Base-by-base conservation (phyloP, 148 eudicot genomes). In the Cornus florida region DNA sequence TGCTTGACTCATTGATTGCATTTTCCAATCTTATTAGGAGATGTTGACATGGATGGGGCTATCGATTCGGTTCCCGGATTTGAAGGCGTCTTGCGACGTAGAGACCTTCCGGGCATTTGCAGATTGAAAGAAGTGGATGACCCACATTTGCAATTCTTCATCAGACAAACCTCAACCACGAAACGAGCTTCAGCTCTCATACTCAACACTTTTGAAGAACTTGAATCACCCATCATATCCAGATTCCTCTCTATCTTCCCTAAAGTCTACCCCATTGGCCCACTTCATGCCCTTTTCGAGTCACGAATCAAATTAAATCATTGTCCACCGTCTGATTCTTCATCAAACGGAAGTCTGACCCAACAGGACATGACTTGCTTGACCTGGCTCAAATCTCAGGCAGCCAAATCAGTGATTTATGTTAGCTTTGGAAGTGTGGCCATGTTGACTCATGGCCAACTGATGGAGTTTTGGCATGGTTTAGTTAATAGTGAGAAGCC, bases 181-280 rank as follows among this genome's bases (percentile, higher is more conserved):
- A 46, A 28, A 2, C 43, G 48, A 31, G 81, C 81, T 39, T 79
- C 81, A 3, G 81, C 71, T 46, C 81, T 79, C 76, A 79, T 79
- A 38, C 81, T 79, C 75, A 79, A 79, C 81, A 79, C 81, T 3
- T 71, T 72, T 35, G 71, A 79, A 20, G 75, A 71, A 24, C 81
- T 79, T 6, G 81, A 79, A 48, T 35, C 41, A 10, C 81, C 81
- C 3, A 39, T 79, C 0, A 64, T 79, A 60, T 41, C 22, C 43
- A 69, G 41, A 43, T 75, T 79, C 13, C 71, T 43, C 14, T 71
- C 81, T 5, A 72, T 79, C 12, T 79, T 79, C 50, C 76, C 75
- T 24, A 43, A 69, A 28, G 71, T 79, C 17, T 79, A 79, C 67
- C 32, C 81, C 62, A 65, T 79, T 46, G 81, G 81, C 2, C 81